phyloP scores from a whole-genome alignment of 768 basidiomycete genomes.

The Jaapia argillacea region DNA sequence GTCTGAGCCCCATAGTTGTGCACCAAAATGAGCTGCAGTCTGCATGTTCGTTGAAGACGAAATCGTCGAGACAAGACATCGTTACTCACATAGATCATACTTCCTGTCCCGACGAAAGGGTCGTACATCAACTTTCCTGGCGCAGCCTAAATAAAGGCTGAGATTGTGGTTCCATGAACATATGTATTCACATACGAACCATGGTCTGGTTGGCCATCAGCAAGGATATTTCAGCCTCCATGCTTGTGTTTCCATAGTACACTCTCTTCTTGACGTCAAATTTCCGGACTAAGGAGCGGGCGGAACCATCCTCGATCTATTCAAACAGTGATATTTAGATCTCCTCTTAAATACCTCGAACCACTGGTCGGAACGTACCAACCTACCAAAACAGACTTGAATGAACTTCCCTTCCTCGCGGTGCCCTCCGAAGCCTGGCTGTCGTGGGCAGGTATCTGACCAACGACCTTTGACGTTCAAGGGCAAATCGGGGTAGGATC shows the following conservation, averaged over 20 bases:
- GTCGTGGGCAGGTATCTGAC: constrained; percentile 41
- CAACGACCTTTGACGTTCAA: neutral
- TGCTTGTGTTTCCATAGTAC: constrained; percentile 94
- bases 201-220: constrained; percentile 95
- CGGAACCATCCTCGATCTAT: constrained; percentile 52
- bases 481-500: constrained; percentile 10
- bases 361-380: constrained; percentile 63
- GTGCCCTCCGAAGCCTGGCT: constrained; percentile 32
- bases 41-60: constrained; percentile 17
- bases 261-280: constrained; percentile 86
- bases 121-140: constrained; percentile 92
- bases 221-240: constrained; percentile 94
- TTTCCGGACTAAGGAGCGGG: constrained; percentile 52
- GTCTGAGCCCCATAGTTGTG: constrained; percentile 82
- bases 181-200: constrained; percentile 39
- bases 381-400: constrained; percentile 75
- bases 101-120: constrained; percentile 91
- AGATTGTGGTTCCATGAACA: neutral
- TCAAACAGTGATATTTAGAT: neutral
- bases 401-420: constrained; percentile 61
- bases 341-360: neutral
- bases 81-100: constrained; percentile 66
- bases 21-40: constrained; percentile 86
- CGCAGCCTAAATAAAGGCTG: constrained; percentile 42
- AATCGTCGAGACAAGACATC: neutral